A percentile compares a stretch with the other conserved stretches of the same genome.
phyloP scores from a whole-genome alignment of 352 stramenopile genomes.

The Plasmopara viticola region DNA sequence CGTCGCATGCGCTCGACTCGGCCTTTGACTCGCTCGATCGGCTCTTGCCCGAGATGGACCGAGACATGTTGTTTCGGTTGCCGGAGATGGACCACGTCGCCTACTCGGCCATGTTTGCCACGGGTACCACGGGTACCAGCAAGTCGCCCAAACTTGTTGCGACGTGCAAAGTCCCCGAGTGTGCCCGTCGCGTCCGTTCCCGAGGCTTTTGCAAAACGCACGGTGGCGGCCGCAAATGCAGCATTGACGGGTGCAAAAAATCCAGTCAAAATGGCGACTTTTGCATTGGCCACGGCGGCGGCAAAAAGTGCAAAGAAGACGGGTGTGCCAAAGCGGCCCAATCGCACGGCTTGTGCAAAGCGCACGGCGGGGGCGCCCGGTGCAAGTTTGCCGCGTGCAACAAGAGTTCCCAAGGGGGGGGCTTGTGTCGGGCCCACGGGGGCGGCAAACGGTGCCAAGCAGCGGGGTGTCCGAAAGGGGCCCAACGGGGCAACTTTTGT shows the following conservation, averaged over 20 bases:
- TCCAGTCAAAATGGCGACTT: slow-evolving; percentile 83
- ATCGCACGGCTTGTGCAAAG: slow-evolving; percentile 80
- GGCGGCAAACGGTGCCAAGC: slow-evolving; percentile 76
- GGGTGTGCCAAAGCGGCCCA: slow-evolving; percentile 80
- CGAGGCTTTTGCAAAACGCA: slow-evolving; percentile 86
- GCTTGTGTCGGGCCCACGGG: slow-evolving; percentile 71
- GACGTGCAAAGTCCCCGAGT: slow-evolving; percentile 55
- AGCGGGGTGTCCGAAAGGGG: slow-evolving; percentile 65
- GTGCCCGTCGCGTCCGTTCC: slow-evolving; percentile 60
- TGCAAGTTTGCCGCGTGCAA: slow-evolving; percentile 82
- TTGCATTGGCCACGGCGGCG: slow-evolving; percentile 81
- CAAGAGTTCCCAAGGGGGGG: slow-evolving; percentile 75
- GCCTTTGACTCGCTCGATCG: slow-evolving; percentile 70
- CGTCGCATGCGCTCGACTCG: slow-evolving; percentile 55
- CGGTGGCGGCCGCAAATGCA: slow-evolving; percentile 75
- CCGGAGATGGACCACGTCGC: slow-evolving; percentile 33
- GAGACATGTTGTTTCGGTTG: slow-evolving; percentile 52
- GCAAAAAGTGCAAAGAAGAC: slow-evolving; percentile 83
- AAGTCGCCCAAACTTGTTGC: slow-evolving; percentile 58
- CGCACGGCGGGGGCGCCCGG: slow-evolving; percentile 71
- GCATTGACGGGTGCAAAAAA: slow-evolving; percentile 82
- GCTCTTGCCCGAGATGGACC: slow-evolving; percentile 58
- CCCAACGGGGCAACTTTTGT: slow-evolving; percentile 81
- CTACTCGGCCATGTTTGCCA: slow-evolving; percentile 24
- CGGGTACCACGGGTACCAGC: slow-evolving; percentile 7